These are phyloP conservation scores for Urochloa ruziziensis DNA, from an alignment of 176 grass and related monocot species.

Conservation along the genomic window DNA sequence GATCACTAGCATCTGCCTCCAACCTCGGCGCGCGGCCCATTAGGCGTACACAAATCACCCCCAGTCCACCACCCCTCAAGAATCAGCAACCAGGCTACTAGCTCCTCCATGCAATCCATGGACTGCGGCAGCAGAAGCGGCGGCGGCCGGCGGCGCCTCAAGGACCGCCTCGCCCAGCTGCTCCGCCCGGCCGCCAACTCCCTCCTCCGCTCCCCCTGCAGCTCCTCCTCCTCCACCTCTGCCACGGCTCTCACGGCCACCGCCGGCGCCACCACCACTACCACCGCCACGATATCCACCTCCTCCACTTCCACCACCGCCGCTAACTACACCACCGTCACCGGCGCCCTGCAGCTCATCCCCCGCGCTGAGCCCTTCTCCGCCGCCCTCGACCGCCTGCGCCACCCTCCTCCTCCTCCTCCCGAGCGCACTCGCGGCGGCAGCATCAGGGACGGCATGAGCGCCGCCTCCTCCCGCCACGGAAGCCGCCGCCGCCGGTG, in stretches of 20 bases:
- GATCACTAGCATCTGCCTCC: not conserved
- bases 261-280: not conserved
- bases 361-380: conserved; percentile 17
- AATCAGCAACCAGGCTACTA: not conserved
- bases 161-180: conserved; percentile 59
- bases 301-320: conserved; percentile 2
- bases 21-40: not conserved
- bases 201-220: conserved; percentile 54
- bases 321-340: not conserved
- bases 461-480: not conserved
- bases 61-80: not conserved
- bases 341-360: not conserved
- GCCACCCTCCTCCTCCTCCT: not conserved
- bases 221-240: conserved; percentile 42
- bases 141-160: conserved; percentile 40
- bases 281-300: not conserved
- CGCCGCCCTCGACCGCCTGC: conserved; percentile 17
- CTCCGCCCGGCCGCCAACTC: conserved; percentile 45
- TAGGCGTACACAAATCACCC: not conserved
- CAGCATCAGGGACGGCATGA: too few species aligned
- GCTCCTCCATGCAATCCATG: conserved; percentile 18
- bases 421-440: not conserved
- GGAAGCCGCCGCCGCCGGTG: not conserved
- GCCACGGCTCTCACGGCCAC: conserved; percentile 17
- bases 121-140: conserved; percentile 7